A percentile compares a stretch with the other conserved stretches of the same genome.
phyloP scores from a whole-genome alignment of 2,329 filamentous ascomycete genomes.

The Teratosphaeria gauchensis region DNA sequence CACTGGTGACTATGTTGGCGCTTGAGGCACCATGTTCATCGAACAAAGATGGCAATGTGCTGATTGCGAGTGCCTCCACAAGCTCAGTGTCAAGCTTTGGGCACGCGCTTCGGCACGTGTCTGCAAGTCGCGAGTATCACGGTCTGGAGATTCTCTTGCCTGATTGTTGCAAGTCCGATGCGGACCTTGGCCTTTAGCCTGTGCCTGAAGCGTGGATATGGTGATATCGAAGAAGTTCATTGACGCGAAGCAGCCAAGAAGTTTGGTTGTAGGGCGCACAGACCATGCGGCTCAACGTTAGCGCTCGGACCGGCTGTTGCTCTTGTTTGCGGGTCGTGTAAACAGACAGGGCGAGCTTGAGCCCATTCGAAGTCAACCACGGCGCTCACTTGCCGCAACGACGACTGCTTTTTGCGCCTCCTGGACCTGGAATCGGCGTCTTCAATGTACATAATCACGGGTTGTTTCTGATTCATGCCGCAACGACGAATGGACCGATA shows the following conservation, averaged over 20 bases:
- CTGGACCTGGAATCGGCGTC: not conserved
- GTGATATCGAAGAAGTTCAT: not conserved
- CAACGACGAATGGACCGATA: not conserved
- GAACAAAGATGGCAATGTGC: not conserved
- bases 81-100: not conserved
- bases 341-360: not conserved
- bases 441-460: not conserved
- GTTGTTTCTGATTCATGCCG: not conserved
- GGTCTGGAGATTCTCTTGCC: no score
- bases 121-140: not conserved
- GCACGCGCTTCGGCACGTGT: not conserved
- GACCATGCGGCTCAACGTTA: not conserved
- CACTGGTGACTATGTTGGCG: not conserved
- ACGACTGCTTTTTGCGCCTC: not conserved
- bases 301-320: not conserved
- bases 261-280: not conserved
- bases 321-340: not conserved
- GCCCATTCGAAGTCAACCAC: not conserved
- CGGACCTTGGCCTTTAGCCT: not conserved
- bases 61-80: not conserved
- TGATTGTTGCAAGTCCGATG: not conserved
- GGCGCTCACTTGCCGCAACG: not conserved
- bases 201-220: not conserved
- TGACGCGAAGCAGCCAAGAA: not conserved
- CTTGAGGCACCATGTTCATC: not conserved